Evolutionary conservation across 192 early-diverging fungal genomes (phyloP).

Genomic region (Coemansia sp.): DNA sequence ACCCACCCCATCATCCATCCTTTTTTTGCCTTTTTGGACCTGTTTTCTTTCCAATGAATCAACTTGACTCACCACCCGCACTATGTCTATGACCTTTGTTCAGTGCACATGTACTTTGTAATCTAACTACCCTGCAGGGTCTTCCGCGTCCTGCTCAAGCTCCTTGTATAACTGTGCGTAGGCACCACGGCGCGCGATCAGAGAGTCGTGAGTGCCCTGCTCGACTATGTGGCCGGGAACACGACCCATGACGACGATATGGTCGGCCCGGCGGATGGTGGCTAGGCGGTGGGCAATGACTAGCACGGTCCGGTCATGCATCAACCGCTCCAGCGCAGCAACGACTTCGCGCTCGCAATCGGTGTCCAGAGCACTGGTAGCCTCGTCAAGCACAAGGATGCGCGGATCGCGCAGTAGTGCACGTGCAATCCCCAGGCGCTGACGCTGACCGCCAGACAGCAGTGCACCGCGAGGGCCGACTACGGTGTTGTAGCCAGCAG

Average conservation of each 20-base stretch:
- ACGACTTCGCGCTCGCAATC: conserved; percentile 73
- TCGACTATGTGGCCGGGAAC: conserved; percentile 55
- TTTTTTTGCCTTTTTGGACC: neutral
- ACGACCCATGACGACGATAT: conserved; percentile 70
- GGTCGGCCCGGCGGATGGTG: conserved; percentile 76
- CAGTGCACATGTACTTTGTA: neutral
- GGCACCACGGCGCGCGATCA: conserved; percentile 40
- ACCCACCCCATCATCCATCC: neutral
- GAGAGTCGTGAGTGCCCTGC: conserved; percentile 49
- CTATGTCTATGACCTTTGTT: too few relatives aligned
- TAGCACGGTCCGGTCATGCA: conserved; percentile 76
- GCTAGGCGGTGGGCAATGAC: conserved; percentile 82
- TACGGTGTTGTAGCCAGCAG: conserved; percentile 56
- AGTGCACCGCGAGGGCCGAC: conserved; percentile 56
- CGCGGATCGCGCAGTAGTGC: conserved; percentile 61
- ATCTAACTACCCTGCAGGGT: neutral
- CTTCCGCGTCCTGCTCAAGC: neutral
- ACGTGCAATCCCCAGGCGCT: conserved; percentile 62
- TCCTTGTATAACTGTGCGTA: conserved; percentile 46
- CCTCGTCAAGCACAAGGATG: conserved; percentile 81
- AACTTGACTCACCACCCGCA: neutral
- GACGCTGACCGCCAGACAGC: conserved; percentile 64
- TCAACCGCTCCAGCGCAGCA: conserved; percentile 67
- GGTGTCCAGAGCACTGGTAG: conserved; percentile 72
- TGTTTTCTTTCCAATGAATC: neutral